phyloP scores from a whole-genome alignment of 306 rosid genomes.

The Sechiopsis laciniata region DNA sequence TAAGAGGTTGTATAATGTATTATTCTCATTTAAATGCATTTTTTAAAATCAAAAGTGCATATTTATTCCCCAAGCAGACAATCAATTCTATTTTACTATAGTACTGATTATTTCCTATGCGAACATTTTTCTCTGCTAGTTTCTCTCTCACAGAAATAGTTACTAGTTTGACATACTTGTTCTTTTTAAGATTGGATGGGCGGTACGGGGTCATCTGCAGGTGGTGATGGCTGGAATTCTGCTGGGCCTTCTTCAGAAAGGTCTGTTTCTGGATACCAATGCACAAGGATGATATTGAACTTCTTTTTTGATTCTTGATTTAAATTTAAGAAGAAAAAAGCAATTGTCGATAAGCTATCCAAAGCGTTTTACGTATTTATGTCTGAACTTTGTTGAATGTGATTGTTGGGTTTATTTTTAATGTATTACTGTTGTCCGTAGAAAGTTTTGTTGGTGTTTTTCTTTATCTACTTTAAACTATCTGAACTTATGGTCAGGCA shows the following conservation, averaged over 20 bases:
- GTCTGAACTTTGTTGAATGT: conserved; percentile 9
- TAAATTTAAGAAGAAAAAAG: not conserved
- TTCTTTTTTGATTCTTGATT: not conserved
- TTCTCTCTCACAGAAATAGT: conserved; percentile 16
- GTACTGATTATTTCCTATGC: not conserved
- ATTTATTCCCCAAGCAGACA: conserved; percentile 8
- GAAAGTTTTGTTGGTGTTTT: not conserved
- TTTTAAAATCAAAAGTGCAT: not conserved
- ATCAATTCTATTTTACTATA: not conserved
- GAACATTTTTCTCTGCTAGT: conserved; percentile 3
- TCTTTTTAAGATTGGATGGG: conserved; percentile 58
- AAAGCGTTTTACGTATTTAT: not conserved
- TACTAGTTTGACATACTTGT: conserved; percentile 26
- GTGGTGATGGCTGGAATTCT: conserved; percentile 52
- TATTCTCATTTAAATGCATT: conserved; percentile 2
- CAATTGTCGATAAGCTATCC: not conserved
- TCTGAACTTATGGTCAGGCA: not conserved
- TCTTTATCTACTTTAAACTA: not conserved
- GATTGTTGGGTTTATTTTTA: not conserved
- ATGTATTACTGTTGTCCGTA: not conserved
- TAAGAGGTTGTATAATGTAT: not conserved
- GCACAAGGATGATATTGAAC: conserved; percentile 1
- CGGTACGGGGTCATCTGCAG: conserved; percentile 60
- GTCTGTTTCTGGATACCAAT: conserved; percentile 33
- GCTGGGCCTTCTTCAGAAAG: conserved; percentile 51